Evolutionary conservation across 2,329 filamentous ascomycete species (phyloP), one percentile per base, ranked within the genome.

Genomic region (Curvularia verruculosa): DNA sequence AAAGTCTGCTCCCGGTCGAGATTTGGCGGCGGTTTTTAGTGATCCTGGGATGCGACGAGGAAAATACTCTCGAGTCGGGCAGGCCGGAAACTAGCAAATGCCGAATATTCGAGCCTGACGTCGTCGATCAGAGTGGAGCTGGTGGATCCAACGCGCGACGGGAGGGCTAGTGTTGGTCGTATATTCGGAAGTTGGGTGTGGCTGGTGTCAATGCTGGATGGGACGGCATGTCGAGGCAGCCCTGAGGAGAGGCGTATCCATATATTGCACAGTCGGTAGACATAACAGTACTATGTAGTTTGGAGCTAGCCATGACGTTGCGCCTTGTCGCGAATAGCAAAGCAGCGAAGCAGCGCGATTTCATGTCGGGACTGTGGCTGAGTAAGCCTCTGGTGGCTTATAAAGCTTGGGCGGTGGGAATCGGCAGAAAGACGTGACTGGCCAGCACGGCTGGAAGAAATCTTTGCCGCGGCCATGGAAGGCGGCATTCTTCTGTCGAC

Each of bases 361-460:
- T 36, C 10, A 41, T 49, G 24, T 39, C 44, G 34, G 23, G n/a
- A 28, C 18, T 31, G 18, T 39, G 23, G 37, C 21, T 53, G 54
- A 60, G 50, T 60, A 57, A 60, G 49, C 54, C 46, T n/a, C 40
- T 13, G 7, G 21, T 43, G 52, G 53, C 57, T 51, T 45, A 44
- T 13, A 15, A 10, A 8, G 21, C 28, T 18, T 26, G 43, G 54
- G 50, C 54, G 54, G 54, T 49, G 34, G 48, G 54, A 2, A 2
- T 18, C 15, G 1, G 3, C 21, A 1, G 6, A 3, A 1, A 8
- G 5, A 39, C n/a, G 3, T 49, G 46, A 57, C 50, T 57, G 49
- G 57, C 6, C 45, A 13, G 31, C n/a, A 15, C 12, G 18, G 8
- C 19, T 10, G 23, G 36, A 45, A 44, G 39, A 46, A 31, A 23